phyloP scores from a whole-genome alignment of 2,329 filamentous ascomycete genomes.

The Fusarium coffeatum region DNA sequence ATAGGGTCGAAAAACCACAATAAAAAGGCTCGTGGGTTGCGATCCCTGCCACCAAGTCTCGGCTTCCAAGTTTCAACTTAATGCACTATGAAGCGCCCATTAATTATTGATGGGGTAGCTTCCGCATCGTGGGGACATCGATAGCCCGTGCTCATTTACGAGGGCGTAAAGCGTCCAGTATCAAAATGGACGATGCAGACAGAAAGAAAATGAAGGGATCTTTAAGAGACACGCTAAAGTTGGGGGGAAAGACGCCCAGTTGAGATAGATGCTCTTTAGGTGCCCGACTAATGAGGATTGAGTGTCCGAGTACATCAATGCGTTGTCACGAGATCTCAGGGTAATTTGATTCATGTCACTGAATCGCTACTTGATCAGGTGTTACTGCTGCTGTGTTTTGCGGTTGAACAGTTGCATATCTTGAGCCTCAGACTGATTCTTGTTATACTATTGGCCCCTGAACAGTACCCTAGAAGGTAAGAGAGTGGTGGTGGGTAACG shows the following conservation, averaged over 20 bases:
- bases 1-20: background rate
- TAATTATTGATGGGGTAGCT: background rate
- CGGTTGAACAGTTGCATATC: background rate
- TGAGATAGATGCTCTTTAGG: background rate
- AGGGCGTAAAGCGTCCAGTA: background rate
- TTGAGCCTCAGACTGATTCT: background rate
- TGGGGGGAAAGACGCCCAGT: background rate
- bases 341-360: background rate
- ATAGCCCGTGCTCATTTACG: background rate
- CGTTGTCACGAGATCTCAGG: background rate
- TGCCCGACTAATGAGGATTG: background rate
- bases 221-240: background rate
- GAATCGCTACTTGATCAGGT: background rate
- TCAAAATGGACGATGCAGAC: background rate
- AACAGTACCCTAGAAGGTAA: background rate
- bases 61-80: slow-evolving; percentile 7
- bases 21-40: background rate
- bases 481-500: background rate
- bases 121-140: background rate
- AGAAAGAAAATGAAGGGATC: background rate
- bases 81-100: background rate
- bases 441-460: slow-evolving; percentile 6
- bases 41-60: slow-evolving; percentile 18
- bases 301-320: background rate
- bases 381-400: background rate